A percentile compares a stretch with the other conserved stretches of the same genome.
These are phyloP conservation scores for Marasmius oreades DNA, from an alignment of 1,284 basidiomycete genomes.

Conservation along the genomic window DNA sequence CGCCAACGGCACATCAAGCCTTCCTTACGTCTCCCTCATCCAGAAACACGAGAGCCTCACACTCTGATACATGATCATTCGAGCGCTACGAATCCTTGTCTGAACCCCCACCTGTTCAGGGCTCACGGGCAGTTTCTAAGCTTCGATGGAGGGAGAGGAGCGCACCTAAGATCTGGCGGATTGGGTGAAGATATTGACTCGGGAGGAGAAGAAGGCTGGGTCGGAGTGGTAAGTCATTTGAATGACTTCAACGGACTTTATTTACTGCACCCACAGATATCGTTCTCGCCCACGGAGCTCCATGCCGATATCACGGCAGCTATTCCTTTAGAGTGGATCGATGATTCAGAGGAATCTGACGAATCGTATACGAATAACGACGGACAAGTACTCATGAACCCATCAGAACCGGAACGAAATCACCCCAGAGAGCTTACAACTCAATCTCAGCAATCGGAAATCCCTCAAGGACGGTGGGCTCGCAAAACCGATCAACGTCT, in stretches of 20 bases:
- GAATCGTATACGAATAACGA: neutral
- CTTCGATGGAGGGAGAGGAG: slow-evolving; percentile 19
- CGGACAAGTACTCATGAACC: neutral
- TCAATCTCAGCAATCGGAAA: neutral
- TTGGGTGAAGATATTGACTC: neutral
- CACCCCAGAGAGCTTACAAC: neutral
- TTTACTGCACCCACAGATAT: slow-evolving; percentile 52
- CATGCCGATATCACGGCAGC: slow-evolving; percentile 60
- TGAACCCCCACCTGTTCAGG: slow-evolving; percentile 46
- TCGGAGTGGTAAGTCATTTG: neutral
- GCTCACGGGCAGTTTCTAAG: slow-evolving; percentile 51
- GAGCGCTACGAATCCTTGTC: slow-evolving; percentile 59
- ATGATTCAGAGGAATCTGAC: neutral
- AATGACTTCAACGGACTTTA: slow-evolving; percentile 3
- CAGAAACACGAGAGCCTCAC: slow-evolving; percentile 11
- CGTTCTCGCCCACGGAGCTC: slow-evolving; percentile 43
- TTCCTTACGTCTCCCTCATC: neutral
- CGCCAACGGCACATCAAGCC: neutral
- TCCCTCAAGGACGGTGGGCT: slow-evolving; percentile 41
- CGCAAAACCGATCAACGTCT: slow-evolving; percentile 52
- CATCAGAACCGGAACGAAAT: neutral
- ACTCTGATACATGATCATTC: slow-evolving; percentile 36
- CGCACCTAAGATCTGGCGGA: slow-evolving; percentile 4
- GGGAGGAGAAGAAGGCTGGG: neutral
- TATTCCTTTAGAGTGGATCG: slow-evolving; percentile 32